Evolutionary conservation across 768 basidiomycete genomes (phyloP).

Genomic region (Solioccasus polychromus): DNA sequence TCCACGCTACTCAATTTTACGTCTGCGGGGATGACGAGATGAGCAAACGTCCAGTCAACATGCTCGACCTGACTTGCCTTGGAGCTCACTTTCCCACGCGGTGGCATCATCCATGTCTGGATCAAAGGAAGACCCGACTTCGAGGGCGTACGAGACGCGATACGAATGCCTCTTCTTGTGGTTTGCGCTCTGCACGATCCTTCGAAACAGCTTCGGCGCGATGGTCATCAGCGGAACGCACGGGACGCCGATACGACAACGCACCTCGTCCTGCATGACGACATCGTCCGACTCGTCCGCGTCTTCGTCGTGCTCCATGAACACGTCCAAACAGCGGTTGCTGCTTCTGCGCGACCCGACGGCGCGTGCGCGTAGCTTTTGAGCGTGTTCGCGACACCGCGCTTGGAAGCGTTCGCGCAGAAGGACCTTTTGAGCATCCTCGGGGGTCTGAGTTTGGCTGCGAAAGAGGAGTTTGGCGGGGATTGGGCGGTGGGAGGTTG

Average conservation of each 20-base stretch:
- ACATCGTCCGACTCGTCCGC: constrained; percentile 59
- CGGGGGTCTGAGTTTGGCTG: constrained; percentile 19
- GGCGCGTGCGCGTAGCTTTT: constrained; percentile 50
- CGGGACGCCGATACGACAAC: constrained; percentile 2
- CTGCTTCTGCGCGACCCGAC: constrained; percentile 41
- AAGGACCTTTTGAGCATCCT: constrained; percentile 52
- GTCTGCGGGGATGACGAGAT: not conserved
- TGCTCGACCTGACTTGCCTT: constrained; percentile 36
- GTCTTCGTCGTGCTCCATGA: constrained; percentile 50
- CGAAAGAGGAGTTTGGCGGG: constrained; percentile 17
- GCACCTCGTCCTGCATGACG: constrained; percentile 62
- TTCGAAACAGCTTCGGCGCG: constrained; percentile 54
- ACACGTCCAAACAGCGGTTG: constrained; percentile 45
- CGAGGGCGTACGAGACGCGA: constrained; percentile 58
- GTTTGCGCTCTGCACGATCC: constrained; percentile 57
- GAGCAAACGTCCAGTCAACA: not conserved
- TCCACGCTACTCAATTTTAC: constrained; percentile 7
- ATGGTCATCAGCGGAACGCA: constrained; percentile 8
- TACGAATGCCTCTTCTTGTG: constrained; percentile 52
- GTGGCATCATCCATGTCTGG: constrained; percentile 64
- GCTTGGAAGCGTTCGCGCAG: constrained; percentile 60
- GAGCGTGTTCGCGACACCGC: constrained; percentile 60
- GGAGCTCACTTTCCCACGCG: constrained; percentile 58
- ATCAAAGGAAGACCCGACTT: constrained; percentile 76
- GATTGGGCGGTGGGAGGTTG: constrained; percentile 13